These are phyloP conservation scores for Gossypium turneri DNA, from an alignment of 345 rosid genomes.

Conservation along the genomic window DNA sequence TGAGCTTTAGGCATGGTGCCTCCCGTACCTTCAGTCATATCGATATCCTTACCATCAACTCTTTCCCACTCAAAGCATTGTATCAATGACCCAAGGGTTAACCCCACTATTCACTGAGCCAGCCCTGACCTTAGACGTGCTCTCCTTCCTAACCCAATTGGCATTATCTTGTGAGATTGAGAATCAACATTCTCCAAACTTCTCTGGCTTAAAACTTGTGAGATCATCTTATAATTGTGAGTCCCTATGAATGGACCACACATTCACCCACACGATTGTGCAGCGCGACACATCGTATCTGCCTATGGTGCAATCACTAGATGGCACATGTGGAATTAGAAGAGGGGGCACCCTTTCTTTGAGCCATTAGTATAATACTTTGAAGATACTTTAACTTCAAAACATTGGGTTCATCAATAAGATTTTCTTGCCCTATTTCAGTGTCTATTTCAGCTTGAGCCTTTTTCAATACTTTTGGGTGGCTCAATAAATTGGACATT, in stretches of 20 bases:
- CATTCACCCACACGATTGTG: neutral
- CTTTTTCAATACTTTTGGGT: neutral
- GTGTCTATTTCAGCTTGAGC: slow-evolving; percentile 4
- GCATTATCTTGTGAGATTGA: neutral
- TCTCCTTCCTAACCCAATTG: neutral
- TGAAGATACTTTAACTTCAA: neutral
- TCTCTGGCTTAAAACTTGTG: neutral
- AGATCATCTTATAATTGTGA: neutral
- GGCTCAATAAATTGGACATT: slow-evolving; percentile 10
- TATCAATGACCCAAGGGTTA: too few relatives aligned
- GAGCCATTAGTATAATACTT: neutral
- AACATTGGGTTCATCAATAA: slow-evolving; percentile 6
- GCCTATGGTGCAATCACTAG: slow-evolving; percentile 1
- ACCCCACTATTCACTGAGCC: neutral
- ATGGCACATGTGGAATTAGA: neutral
- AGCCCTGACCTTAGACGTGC: neutral
- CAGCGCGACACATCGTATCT: neutral
- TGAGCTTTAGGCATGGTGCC: slow-evolving; percentile 11
- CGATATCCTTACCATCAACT: neutral
- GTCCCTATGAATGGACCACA: neutral
- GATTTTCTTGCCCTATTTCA: slow-evolving; percentile 4
- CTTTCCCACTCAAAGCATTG: neutral
- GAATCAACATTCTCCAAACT: neutral
- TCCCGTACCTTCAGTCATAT: neutral
- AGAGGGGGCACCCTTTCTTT: neutral